A percentile compares a stretch with the other conserved stretches of the same genome.
Evolutionary conservation across 2,329 filamentous ascomycete genomes (phyloP).

Genomic region (Penicillium sp.): DNA sequence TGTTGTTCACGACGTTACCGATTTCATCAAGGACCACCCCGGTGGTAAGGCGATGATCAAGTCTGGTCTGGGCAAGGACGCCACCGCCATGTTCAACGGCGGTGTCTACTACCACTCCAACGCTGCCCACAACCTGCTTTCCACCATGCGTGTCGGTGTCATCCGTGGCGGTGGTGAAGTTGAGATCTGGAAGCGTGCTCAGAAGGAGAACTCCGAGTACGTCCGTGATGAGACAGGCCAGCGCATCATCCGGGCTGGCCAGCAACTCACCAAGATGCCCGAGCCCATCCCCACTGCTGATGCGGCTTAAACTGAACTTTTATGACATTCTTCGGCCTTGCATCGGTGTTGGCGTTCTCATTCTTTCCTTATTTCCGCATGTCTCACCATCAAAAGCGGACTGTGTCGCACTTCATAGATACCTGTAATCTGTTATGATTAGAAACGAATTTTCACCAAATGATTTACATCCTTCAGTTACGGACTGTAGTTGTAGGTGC

Average conservation of each 20-base stretch:
- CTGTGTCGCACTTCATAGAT: constrained; percentile 20
- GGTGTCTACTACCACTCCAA: constrained; percentile 89
- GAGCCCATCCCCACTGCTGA: constrained; percentile 78
- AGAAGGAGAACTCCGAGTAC: constrained; percentile 71
- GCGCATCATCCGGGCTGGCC: constrained; percentile 78
- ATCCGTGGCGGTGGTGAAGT: constrained; percentile 84
- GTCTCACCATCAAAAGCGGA: constrained; percentile 20
- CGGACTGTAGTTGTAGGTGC: background rate
- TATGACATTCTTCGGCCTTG: constrained; percentile 21
- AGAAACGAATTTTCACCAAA: constrained; percentile 22
- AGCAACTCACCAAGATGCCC: constrained; percentile 77
- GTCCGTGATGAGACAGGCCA: constrained; percentile 77
- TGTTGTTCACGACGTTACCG: constrained; percentile 77
- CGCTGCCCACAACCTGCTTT: constrained; percentile 82
- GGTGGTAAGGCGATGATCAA: constrained; percentile 83
- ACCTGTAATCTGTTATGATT: constrained; percentile 24
- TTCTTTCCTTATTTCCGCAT: constrained; percentile 7
- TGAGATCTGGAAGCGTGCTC: constrained; percentile 86
- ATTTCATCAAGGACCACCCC: constrained; percentile 87
- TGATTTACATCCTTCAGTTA: background rate
- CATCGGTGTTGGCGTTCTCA: constrained; percentile 22
- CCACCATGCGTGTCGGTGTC: constrained; percentile 82
- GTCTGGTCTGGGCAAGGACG: constrained; percentile 79
- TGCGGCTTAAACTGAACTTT: constrained; percentile 54
- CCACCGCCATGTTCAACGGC: constrained; percentile 86